Evolutionary conservation across 345 rosid species (phyloP).

Genomic region (Trapa incisa): DNA sequence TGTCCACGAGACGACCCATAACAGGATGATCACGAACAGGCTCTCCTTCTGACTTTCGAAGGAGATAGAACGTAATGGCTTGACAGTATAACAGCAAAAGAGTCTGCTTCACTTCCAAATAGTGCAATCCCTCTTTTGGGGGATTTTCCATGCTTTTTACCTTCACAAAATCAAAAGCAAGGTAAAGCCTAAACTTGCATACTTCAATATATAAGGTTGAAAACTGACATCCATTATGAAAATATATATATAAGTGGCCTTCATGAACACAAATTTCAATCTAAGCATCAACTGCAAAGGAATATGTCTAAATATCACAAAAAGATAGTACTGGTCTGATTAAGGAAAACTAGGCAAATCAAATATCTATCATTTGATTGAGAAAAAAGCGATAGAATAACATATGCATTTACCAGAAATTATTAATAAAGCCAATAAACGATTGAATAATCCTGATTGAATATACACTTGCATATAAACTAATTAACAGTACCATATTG

Average conservation of each 20-base stretch:
- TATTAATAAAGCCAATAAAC: neutral
- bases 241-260: neutral
- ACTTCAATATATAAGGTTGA: neutral
- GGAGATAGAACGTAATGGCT: conserved; percentile 80
- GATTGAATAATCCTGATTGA: neutral
- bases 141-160: conserved; percentile 29
- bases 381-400: too few species aligned
- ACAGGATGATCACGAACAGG: conserved; percentile 88
- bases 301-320: neutral
- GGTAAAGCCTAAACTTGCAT: neutral
- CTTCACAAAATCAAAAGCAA: conserved; percentile 20
- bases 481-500: neutral
- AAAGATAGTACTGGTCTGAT: neutral
- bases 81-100: conserved; percentile 75
- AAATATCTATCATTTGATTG: neutral
- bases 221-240: neutral
- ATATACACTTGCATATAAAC: neutral
- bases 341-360: neutral
- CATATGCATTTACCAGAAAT: too few species aligned
- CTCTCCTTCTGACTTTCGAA: conserved; percentile 86
- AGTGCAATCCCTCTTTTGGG: conserved; percentile 41
- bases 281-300: neutral
- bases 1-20: conserved; percentile 75
- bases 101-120: conserved; percentile 71
- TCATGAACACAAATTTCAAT: neutral